phyloP scores from a whole-genome alignment of 306 rosid genomes.

The Quercus variabilis region DNA sequence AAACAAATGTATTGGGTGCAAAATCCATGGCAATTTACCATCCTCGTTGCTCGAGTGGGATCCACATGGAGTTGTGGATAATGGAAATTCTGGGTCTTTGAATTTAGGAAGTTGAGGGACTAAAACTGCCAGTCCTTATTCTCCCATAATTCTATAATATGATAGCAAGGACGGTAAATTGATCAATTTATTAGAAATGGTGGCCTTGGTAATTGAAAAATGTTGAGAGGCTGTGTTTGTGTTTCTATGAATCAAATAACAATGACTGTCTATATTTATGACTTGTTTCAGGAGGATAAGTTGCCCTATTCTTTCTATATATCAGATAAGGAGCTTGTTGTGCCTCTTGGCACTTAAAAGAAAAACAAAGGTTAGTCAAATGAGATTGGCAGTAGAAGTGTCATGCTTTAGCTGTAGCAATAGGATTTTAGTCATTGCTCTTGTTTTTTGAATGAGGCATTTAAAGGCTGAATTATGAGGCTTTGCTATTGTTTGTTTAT shows the following conservation, averaged over 20 bases:
- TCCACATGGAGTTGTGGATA: not conserved
- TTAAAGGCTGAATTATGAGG: not conserved
- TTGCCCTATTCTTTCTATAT: constrained; percentile 80
- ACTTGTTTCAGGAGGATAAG: constrained; percentile 69
- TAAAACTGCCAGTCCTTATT: not conserved
- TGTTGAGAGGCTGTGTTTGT: not conserved
- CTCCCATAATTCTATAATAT: no score
- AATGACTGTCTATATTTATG: not conserved
- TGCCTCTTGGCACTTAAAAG: constrained; percentile 63
- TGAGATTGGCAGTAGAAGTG: not conserved
- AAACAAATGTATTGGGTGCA: no score
- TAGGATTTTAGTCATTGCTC: not conserved
- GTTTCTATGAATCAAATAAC: not conserved
- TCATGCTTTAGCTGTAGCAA: not conserved
- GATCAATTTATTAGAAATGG: not conserved
- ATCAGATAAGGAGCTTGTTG: constrained; percentile 72
- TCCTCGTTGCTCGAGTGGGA: no score
- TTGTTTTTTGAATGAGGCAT: not conserved
- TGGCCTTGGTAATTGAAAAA: not conserved
- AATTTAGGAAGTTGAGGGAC: not conserved
- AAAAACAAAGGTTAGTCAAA: constrained; percentile 62
- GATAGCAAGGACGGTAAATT: not conserved
- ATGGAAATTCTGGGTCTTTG: not conserved
- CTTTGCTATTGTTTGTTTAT: not conserved
- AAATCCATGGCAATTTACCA: no score